These are phyloP conservation scores for Silene conica DNA, from an alignment of 148 eudicot genomes.

Conservation along the genomic window DNA sequence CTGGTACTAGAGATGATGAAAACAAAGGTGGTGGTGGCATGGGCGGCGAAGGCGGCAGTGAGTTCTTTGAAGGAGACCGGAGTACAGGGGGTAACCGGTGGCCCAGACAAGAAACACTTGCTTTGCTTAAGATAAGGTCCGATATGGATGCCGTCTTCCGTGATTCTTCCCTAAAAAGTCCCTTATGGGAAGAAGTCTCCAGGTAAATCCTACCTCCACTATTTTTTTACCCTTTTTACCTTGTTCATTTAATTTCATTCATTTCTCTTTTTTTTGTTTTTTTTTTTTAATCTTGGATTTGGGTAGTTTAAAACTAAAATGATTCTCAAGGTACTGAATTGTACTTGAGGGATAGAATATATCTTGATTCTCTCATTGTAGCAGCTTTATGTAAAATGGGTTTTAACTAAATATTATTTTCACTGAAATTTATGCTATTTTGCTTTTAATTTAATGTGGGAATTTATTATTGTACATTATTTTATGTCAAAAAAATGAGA, in stretches of 20 bases:
- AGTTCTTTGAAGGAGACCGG: conserved; percentile 35
- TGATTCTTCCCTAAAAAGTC: conserved; percentile 90
- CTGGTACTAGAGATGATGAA: conserved; percentile 1
- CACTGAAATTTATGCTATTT: conserved; percentile 16
- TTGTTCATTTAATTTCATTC: background rate
- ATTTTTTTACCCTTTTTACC: background rate
- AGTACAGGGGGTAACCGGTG: conserved; percentile 76
- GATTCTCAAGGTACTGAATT: conserved; percentile 10
- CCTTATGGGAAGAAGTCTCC: conserved; percentile 93
- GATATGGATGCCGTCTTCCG: conserved; percentile 91
- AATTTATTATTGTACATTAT: background rate
- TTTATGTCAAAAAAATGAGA: too few species aligned
- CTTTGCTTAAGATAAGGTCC: conserved; percentile 68
- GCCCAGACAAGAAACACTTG: conserved; percentile 90
- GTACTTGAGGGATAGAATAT: conserved; percentile 19
- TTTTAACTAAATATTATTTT: background rate
- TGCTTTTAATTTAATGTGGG: conserved; percentile 11
- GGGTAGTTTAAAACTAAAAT: conserved; percentile 1
- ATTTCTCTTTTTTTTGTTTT: background rate
- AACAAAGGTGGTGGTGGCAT: conserved; percentile 23
- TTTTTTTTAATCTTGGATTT: too few species aligned
- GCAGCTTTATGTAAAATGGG: conserved; percentile 7
- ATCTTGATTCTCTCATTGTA: conserved; percentile 19
- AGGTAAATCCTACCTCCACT: conserved; percentile 40
- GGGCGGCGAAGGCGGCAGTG: conserved; percentile 20